Evolutionary conservation across 208 protist species (phyloP).

Genomic region (Trypanosoma boissoni): DNA sequence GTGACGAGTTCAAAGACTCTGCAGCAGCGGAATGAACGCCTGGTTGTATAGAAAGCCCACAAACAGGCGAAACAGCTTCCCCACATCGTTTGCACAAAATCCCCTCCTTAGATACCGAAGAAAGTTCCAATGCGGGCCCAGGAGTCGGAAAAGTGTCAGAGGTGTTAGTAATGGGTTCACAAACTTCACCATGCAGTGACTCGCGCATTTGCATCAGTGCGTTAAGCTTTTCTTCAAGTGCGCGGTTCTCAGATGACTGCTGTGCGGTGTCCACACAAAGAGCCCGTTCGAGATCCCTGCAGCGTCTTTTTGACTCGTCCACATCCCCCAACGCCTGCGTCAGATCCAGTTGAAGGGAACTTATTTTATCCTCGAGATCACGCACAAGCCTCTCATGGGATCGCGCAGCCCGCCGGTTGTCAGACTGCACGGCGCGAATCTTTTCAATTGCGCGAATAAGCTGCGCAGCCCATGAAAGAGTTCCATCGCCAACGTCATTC

Average conservation of each 20-base stretch:
- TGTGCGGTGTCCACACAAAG: slow-evolving; percentile 5
- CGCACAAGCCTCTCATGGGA: neutral
- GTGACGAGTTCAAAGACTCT: too few species aligned
- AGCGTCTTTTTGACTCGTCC: neutral
- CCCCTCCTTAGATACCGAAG: too few species aligned
- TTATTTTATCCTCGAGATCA: neutral
- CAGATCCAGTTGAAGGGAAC: neutral
- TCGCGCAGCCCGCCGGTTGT: neutral
- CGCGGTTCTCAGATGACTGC: neutral
- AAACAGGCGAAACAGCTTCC: too few species aligned
- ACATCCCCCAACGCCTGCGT: neutral
- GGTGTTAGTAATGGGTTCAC: neutral
- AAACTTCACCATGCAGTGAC: neutral
- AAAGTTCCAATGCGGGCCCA: too few species aligned
- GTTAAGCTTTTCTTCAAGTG: neutral
- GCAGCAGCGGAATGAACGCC: too few species aligned
- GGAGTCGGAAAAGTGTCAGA: too few species aligned
- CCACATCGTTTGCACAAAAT: too few species aligned
- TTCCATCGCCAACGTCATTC: neutral
- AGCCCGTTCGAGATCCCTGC: slow-evolving; percentile 15
- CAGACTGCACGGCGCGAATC: neutral
- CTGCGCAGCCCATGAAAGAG: neutral
- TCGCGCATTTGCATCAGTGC: slow-evolving; percentile 9
- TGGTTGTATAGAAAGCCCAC: too few species aligned
- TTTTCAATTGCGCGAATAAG: slow-evolving; percentile 2